These are phyloP conservation scores for Phytopythium chamaehyphon DNA, from an alignment of 352 stramenopile species.

Conservation along the genomic window DNA sequence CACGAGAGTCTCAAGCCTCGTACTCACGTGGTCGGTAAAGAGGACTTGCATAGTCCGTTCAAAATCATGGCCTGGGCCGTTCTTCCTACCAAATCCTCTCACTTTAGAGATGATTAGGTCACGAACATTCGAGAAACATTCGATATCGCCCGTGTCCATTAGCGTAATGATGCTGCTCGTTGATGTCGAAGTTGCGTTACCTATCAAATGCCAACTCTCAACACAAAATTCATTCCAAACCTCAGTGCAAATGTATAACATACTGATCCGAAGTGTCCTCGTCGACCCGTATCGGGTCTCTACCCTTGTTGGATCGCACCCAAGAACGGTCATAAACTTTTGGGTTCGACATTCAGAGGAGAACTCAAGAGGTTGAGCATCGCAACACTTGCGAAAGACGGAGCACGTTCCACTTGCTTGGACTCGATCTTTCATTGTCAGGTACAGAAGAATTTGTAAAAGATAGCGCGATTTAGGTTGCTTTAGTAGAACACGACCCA, in stretches of 20 bases:
- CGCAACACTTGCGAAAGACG: constrained; percentile 23
- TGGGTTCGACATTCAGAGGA: neutral
- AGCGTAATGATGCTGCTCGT: constrained; percentile 26
- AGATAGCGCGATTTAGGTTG: constrained; percentile 9
- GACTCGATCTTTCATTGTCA: constrained; percentile 25
- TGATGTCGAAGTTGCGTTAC: too few species aligned
- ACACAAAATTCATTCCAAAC: too few species aligned
- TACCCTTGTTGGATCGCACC: neutral
- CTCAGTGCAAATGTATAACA: neutral
- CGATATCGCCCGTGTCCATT: constrained; percentile 22
- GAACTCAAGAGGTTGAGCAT: constrained; percentile 25
- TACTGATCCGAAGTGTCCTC: neutral
- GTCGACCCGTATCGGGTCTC: neutral
- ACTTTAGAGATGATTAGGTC: constrained; percentile 27
- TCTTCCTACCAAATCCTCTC: constrained; percentile 11
- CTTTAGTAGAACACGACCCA: constrained; percentile 20
- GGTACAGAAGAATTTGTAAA: constrained; percentile 19
- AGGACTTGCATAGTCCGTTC: constrained; percentile 46
- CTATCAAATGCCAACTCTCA: too few species aligned
- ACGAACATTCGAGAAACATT: constrained; percentile 35
- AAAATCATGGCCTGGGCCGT: constrained; percentile 19
- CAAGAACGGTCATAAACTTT: constrained; percentile 15
- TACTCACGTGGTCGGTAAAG: constrained; percentile 46
- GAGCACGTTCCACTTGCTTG: constrained; percentile 20
- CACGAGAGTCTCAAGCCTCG: constrained; percentile 18